Evolutionary conservation across 2,329 filamentous ascomycete genomes (phyloP), one percentile per base, ranked within the genome.

Genomic region (Lojkania enalia): DNA sequence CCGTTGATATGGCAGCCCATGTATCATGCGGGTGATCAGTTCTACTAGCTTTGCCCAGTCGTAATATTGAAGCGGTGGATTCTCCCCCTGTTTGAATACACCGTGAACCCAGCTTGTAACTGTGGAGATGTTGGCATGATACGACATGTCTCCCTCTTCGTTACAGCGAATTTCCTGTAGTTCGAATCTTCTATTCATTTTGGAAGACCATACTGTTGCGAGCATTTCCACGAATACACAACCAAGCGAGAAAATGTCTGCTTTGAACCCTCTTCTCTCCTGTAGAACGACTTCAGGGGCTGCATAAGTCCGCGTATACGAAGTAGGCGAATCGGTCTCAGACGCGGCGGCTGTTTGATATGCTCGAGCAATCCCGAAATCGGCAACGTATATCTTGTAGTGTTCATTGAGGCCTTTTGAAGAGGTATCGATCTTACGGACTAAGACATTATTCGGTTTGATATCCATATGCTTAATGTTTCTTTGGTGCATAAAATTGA

Each of bases 401-500:
- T 27, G 32, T 2, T 32, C 31, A 2, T n/a, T 13, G 9, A 9
- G 13, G 20, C 36, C 25, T 12, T 39, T 20, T 3, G 15, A 39
- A 13, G 36, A 43, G 32, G 15, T 31, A 14, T 18, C 2, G 15
- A 42, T 32, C 4, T 42, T n/a, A 15, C 51, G 51, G 2, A 64
- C 49, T 0, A 64, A 46, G 1, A 62, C 16, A 18, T 63, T 64
- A 20, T 49, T 30, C 1, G 59, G 60, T 20, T 62, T 59, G 48
- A 64, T 60, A 21, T 63, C 58, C 58, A 57, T 60, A 35, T 64
- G 59, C 21, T 60, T 62, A 2, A 56, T 39, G 4, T 37, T 25
- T 0, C 30, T 15, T 4, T 16, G 11, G 31, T 62, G 60, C 0
- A 64, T 53, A 32, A 46, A 59, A 0, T 16, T 3, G 4, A 61